Conservation (phyloP, 306 rosid species). For the Fagus sylvatica region DNA sequence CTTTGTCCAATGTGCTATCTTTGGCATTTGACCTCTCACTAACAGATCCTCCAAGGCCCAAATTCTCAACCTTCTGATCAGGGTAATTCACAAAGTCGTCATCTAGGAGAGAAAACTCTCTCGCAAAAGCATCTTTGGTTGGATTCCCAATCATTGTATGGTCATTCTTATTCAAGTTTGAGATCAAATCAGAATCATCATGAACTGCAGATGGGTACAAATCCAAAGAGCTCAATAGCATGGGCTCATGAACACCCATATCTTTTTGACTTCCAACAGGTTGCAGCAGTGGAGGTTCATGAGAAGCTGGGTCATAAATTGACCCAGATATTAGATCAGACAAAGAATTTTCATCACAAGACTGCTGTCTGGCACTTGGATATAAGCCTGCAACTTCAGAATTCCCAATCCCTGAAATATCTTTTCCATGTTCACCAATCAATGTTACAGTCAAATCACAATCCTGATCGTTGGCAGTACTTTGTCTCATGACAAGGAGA, state of each 20-base stretch:
- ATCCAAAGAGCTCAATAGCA: conserved; percentile 30
- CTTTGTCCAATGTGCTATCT: conserved; percentile 28
- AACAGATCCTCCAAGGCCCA: conserved; percentile 26
- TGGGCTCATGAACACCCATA: conserved; percentile 31
- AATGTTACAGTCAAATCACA: conserved; percentile 37
- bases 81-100: conserved; percentile 38
- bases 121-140: conserved; percentile 27
- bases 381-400: conserved; percentile 36
- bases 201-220: conserved; percentile 34
- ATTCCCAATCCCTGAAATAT: conserved; percentile 29
- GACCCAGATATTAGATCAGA: conserved; percentile 39
- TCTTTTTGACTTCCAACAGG: conserved; percentile 33
- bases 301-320: conserved; percentile 34
- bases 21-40: conserved; percentile 32
- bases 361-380: conserved; percentile 34
- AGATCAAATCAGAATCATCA: conserved; percentile 29
- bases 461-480: conserved; percentile 27
- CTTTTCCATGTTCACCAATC: conserved; percentile 34
- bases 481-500: conserved; percentile 33
- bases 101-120: conserved; percentile 47
- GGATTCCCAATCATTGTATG: conserved; percentile 30
- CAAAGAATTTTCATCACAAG: conserved; percentile 21
- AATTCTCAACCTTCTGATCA: conserved; percentile 40
- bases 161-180: conserved; percentile 36
- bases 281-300: conserved; percentile 33